Percentiles rank a stretch among this genome's conserved stretches.
phyloP scores from a whole-genome alignment of 1,284 basidiomycete genomes.

The Phlebopus sp. region DNA sequence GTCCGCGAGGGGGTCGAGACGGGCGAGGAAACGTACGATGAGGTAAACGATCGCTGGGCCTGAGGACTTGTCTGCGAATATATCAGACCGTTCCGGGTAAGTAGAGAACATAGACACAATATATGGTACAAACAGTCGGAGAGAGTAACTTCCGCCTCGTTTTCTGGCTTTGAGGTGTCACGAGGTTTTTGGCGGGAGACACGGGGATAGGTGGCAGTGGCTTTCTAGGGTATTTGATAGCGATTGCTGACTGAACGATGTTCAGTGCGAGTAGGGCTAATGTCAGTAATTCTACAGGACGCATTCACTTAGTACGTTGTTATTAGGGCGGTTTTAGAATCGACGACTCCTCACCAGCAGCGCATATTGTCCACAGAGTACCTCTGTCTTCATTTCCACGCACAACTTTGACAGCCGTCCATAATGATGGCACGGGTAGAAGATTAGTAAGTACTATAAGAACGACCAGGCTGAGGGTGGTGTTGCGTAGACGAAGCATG shows the following conservation, averaged over 20 bases:
- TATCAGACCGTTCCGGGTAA: not conserved
- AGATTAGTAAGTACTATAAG: constrained; percentile 50
- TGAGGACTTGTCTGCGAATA: constrained; percentile 47
- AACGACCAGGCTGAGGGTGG: constrained; percentile 42
- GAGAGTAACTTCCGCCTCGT: constrained; percentile 40
- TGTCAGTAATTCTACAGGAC: constrained; percentile 40
- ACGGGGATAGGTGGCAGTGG: constrained; percentile 40
- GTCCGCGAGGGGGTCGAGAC: constrained; percentile 50
- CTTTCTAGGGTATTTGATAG: constrained; percentile 51
- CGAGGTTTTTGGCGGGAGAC: constrained; percentile 34
- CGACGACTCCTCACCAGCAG: constrained; percentile 17
- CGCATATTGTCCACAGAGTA: constrained; percentile 19
- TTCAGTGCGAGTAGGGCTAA: constrained; percentile 47
- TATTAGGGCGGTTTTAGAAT: not conserved
- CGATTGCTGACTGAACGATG: constrained; percentile 48
- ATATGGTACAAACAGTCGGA: constrained; percentile 40
- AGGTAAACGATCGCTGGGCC: constrained; percentile 51
- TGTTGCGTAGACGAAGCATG: constrained; percentile 50
- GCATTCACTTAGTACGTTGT: not conserved
- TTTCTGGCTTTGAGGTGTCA: constrained; percentile 38
- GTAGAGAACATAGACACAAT: not conserved
- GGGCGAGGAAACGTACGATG: constrained; percentile 48
- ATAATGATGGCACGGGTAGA: constrained; percentile 50
- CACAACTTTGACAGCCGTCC: constrained; percentile 35
- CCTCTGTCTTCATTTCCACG: constrained; percentile 16